Conservation (phyloP, 2,329 filamentous ascomycete species). For the Dryadomyces quercivorus region DNA sequence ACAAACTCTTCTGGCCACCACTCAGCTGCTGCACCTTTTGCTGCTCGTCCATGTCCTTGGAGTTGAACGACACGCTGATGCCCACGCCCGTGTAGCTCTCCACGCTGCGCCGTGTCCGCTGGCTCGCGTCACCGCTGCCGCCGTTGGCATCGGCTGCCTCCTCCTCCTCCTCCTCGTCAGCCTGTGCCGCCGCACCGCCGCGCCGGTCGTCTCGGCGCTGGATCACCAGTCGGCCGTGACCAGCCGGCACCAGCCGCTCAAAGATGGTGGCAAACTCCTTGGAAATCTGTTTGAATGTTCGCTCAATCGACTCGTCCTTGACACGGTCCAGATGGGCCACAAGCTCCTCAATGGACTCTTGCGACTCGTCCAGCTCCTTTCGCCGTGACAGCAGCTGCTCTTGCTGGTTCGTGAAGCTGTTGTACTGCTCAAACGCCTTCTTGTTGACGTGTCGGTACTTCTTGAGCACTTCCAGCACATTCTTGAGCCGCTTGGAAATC, state of each 20-base stretch:
- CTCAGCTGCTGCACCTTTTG: constrained; percentile 95
- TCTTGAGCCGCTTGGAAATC: constrained; percentile 63
- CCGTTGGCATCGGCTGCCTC: constrained; percentile 38
- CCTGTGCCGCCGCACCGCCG: constrained; percentile 37
- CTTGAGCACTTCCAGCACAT: constrained; percentile 84
- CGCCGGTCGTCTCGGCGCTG: constrained; percentile 74
- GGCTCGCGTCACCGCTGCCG: constrained; percentile 39
- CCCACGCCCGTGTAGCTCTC: constrained; percentile 96
- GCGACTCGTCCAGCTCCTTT: constrained; percentile 75
- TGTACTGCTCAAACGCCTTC: constrained; percentile 98
- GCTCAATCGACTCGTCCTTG: constrained; percentile 96
- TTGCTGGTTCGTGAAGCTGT: constrained; percentile 87
- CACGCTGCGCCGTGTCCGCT: constrained; percentile 36
- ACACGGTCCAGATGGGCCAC: constrained; percentile 86
- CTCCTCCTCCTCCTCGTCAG: constrained; percentile 59
- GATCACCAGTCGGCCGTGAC: constrained; percentile 82
- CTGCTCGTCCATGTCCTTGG: constrained; percentile 87
- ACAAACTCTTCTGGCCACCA: constrained; percentile 96
- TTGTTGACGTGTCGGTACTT: constrained; percentile 99
- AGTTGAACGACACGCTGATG: constrained; percentile 97
- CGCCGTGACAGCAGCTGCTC: constrained; percentile 76
- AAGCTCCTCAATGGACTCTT: constrained; percentile 79
- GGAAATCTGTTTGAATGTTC: constrained; percentile 96
- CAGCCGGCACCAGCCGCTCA: constrained; percentile 86
- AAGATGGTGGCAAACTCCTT: constrained; percentile 89